phyloP scores from a whole-genome alignment of 192 early-diverging fungal species.

The Coemansia sp. region DNA sequence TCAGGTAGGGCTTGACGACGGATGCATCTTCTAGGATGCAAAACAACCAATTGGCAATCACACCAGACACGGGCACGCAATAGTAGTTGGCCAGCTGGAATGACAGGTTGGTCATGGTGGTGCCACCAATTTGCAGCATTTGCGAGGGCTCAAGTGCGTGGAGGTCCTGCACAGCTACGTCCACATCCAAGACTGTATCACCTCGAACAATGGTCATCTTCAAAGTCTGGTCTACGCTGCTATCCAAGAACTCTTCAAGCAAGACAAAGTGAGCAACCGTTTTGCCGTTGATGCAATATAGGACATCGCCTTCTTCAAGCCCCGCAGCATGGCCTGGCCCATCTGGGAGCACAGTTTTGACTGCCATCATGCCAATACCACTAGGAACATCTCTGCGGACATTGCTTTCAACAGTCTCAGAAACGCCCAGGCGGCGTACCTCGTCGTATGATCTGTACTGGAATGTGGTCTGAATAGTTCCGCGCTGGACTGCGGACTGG shows the following conservation, averaged over 20 bases:
- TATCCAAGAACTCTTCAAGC: conserved; percentile 68
- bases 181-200: conserved; percentile 52
- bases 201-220: conserved; percentile 63
- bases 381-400: conserved; percentile 65
- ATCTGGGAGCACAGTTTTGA: conserved; percentile 64
- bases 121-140: conserved; percentile 87
- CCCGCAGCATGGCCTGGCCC: conserved; percentile 64
- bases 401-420: conserved; percentile 65
- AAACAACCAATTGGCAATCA: conserved; percentile 59
- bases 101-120: conserved; percentile 72
- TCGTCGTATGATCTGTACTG: conserved; percentile 74
- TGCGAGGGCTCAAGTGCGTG: conserved; percentile 80
- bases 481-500: conserved; percentile 66
- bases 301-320: conserved; percentile 72
- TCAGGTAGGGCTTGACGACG: conserved; percentile 23
- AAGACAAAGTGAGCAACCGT: conserved; percentile 73
- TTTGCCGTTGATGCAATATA: conserved; percentile 66
- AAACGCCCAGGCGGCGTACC: conserved; percentile 70
- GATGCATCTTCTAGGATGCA: not conserved
- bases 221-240: conserved; percentile 58
- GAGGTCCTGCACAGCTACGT: conserved; percentile 68
- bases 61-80: conserved; percentile 72
- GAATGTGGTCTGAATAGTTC: conserved; percentile 76
- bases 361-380: conserved; percentile 73
- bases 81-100: conserved; percentile 79